A percentile compares a stretch with the other conserved stretches of the same genome.
phyloP scores from a whole-genome alignment of 2,329 filamentous ascomycete species.

The Xylaria sp. region DNA sequence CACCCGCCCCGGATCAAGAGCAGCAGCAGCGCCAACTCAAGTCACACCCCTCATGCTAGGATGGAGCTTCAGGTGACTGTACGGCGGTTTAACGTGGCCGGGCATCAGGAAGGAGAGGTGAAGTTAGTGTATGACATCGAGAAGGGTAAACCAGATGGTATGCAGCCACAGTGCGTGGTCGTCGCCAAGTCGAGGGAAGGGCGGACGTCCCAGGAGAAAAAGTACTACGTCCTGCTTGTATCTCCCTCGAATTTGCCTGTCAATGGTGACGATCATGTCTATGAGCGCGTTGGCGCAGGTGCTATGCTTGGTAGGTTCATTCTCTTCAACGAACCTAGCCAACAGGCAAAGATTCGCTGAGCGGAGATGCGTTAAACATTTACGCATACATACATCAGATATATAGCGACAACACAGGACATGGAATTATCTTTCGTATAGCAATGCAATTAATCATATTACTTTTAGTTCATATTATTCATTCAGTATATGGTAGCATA shows the following conservation, averaged over 20 bases:
- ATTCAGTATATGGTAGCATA: no score
- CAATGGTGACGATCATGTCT: neutral
- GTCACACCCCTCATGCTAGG: neutral
- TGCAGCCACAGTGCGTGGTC: constrained; percentile 21
- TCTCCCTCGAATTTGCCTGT: neutral
- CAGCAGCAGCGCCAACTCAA: neutral
- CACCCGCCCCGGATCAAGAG: constrained; percentile 11
- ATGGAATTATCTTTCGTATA: neutral
- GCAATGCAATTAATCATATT: neutral
- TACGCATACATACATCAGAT: neutral
- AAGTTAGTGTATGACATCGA: constrained; percentile 21
- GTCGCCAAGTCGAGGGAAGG: constrained; percentile 21
- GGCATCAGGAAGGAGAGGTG: neutral
- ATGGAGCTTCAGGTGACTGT: constrained; percentile 14
- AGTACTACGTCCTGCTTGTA: constrained; percentile 30
- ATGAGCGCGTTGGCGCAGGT: constrained; percentile 29
- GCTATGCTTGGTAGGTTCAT: constrained; percentile 29
- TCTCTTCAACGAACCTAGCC: neutral
- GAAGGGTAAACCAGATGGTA: neutral
- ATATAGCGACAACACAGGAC: neutral
- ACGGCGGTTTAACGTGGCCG: constrained; percentile 11
- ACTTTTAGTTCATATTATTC: neutral
- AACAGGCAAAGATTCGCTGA: constrained; percentile 2
- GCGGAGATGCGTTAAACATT: neutral
- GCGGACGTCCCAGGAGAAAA: constrained; percentile 1